Percentiles rank a stretch among this genome's conserved stretches.
phyloP scores from a whole-genome alignment of 495 filamentous ascomycete genomes.

The Penicillium pulvis region DNA sequence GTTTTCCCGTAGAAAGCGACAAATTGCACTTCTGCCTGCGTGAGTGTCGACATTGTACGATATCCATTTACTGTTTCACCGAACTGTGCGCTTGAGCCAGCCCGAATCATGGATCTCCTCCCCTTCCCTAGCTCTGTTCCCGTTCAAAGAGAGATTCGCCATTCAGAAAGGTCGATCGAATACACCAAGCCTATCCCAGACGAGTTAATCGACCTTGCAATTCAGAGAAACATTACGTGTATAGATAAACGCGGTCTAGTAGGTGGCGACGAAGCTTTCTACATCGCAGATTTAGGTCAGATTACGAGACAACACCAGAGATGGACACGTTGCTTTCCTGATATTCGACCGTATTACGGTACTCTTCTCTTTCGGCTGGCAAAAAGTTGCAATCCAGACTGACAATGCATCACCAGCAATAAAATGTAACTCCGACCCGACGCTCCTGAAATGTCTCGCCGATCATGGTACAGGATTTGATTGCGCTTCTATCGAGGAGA shows the following conservation, averaged over 20 bases:
- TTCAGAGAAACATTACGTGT: constrained; percentile 13
- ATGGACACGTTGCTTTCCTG: constrained; percentile 15
- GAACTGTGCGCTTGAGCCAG: background rate
- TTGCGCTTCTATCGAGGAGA: constrained; percentile 36
- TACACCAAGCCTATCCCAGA: background rate
- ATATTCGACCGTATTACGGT: constrained; percentile 29
- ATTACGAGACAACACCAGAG: constrained; percentile 5
- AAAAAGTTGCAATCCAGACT: no score
- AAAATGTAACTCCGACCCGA: constrained; percentile 39
- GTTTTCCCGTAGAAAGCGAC: no score
- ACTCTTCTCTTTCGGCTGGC: background rate
- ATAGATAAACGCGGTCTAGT: constrained; percentile 8
- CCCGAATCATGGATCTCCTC: background rate
- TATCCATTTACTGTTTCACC: no score
- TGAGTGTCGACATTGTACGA: no score
- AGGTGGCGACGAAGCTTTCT: constrained; percentile 29
- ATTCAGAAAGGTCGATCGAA: background rate
- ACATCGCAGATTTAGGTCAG: constrained; percentile 26
- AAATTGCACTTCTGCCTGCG: no score
- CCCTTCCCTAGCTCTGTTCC: background rate
- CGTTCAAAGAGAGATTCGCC: background rate
- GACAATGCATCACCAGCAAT: constrained; percentile 24
- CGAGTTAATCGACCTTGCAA: constrained; percentile 19
- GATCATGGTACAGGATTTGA: constrained; percentile 33
- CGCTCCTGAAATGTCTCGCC: constrained; percentile 28